Evolutionary conservation across 176 grass and related monocot species (phyloP).

Genomic region (Cymbopogon citratus): DNA sequence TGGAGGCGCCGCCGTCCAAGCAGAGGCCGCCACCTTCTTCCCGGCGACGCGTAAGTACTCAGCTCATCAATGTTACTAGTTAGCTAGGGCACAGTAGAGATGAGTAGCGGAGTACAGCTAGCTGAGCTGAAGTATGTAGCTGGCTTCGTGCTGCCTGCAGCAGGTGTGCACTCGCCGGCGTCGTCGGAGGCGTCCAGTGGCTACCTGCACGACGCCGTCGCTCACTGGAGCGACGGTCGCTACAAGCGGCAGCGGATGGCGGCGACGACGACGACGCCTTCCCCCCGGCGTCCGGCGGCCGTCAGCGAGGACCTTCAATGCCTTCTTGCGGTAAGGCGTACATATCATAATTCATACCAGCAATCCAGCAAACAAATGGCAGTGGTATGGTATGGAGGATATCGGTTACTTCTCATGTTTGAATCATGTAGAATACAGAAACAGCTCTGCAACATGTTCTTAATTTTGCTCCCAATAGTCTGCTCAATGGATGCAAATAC

Average conservation of each 20-base stretch:
- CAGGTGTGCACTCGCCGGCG: constrained; percentile 47
- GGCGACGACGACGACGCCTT: not conserved
- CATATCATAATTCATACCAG: too few species aligned
- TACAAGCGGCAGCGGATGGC: constrained; percentile 50
- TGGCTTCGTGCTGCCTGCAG: not conserved
- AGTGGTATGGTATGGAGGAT: not conserved
- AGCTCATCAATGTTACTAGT: not conserved
- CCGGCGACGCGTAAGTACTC: constrained; percentile 32
- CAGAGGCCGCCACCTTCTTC: not conserved
- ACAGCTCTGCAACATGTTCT: not conserved
- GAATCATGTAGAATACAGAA: not conserved
- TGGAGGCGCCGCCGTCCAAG: not conserved
- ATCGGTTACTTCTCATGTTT: not conserved
- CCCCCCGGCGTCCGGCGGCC: constrained; percentile 12
- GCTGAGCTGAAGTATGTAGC: not conserved
- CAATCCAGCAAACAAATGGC: not conserved
- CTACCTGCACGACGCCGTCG: constrained; percentile 56
- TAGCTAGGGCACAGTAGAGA: not conserved
- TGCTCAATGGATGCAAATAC: not conserved
- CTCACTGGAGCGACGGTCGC: constrained; percentile 30
- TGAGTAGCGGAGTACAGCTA: not conserved
- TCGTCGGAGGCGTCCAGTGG: constrained; percentile 56
- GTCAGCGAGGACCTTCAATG: constrained; percentile 41
- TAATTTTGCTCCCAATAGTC: too few species aligned
- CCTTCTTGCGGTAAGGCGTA: constrained; percentile 52